Percentiles rank a stretch among this genome's conserved stretches.
phyloP scores from a whole-genome alignment of 345 rosid genomes.

The Streptanthus diversifolius region DNA sequence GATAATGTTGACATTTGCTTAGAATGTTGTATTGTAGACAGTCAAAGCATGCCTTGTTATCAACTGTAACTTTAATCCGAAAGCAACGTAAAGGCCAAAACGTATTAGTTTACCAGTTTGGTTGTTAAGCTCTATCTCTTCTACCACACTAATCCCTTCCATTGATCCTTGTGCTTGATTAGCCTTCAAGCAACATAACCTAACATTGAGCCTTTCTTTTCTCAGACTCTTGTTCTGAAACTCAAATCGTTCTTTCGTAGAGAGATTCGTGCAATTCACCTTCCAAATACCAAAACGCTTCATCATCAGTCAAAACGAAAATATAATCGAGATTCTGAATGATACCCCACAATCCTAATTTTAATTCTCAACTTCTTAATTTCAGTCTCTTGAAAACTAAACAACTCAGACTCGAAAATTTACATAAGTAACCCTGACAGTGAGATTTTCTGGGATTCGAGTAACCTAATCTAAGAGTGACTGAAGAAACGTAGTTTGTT shows the following conservation, averaged over 20 bases:
- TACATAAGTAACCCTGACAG: background rate
- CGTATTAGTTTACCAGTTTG: conserved; percentile 43
- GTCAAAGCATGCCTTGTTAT: background rate
- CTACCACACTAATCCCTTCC: conserved; percentile 42
- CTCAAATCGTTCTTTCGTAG: conserved; percentile 24
- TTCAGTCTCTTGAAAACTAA: background rate
- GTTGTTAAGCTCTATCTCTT: conserved; percentile 44
- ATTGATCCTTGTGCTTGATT: conserved; percentile 46
- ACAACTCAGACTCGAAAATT: background rate
- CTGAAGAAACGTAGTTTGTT: background rate
- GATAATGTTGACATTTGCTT: background rate
- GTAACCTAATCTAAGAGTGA: background rate
- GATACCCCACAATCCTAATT: background rate
- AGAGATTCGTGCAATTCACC: conserved; percentile 21
- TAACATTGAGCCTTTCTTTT: conserved; percentile 27
- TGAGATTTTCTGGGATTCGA: background rate
- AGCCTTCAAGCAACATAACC: conserved; percentile 33
- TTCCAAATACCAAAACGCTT: conserved; percentile 7
- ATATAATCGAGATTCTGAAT: background rate
- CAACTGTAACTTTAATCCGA: background rate
- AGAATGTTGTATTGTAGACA: background rate
- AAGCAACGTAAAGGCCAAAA: background rate
- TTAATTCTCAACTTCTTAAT: background rate
- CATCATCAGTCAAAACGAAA: background rate
- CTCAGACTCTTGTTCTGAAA: conserved; percentile 24